Evolutionary conservation across 352 stramenopile genomes (phyloP).

Genomic region (Globisporangium cylindrosporum): DNA sequence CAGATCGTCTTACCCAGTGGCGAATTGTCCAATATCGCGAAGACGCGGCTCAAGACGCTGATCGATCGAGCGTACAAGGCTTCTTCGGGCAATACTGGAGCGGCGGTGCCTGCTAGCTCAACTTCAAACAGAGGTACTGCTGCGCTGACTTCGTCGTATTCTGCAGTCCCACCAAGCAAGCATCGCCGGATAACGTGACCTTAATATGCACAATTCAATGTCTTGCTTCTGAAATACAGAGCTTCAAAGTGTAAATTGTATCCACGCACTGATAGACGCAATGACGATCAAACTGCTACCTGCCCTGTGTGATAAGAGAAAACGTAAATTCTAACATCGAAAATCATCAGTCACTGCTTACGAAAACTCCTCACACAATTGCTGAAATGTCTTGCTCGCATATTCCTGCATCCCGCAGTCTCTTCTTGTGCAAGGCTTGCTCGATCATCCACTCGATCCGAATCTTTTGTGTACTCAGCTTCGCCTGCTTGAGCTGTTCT

Average conservation of each 20-base stretch:
- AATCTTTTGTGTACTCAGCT: conserved; percentile 46
- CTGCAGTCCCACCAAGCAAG: conserved; percentile 36
- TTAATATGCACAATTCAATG: background rate
- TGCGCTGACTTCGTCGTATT: conserved; percentile 32
- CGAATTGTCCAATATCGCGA: conserved; percentile 54
- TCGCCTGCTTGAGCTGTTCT: conserved; percentile 52
- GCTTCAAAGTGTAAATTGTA: background rate
- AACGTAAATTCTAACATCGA: conserved; percentile 1
- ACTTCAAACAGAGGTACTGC: conserved; percentile 19
- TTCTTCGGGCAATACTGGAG: conserved; percentile 10
- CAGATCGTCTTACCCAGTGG: conserved; percentile 32
- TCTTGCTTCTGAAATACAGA: background rate
- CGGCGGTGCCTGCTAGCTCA: conserved; percentile 10
- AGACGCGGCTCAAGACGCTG: conserved; percentile 67
- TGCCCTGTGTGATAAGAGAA: background rate
- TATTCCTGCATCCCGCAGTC: conserved; percentile 40
- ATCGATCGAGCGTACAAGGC: conserved; percentile 70
- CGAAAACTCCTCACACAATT: conserved; percentile 19
- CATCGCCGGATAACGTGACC: conserved; percentile 30
- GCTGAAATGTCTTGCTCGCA: conserved; percentile 33
- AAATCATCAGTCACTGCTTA: background rate
- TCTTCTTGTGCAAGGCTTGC: conserved; percentile 54
- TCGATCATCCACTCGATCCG: conserved; percentile 50
- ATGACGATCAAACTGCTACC: background rate
- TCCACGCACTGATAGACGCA: background rate